Evolutionary conservation across 805 yeast genomes (phyloP).

Genomic region (Debaryomyces maramus): DNA sequence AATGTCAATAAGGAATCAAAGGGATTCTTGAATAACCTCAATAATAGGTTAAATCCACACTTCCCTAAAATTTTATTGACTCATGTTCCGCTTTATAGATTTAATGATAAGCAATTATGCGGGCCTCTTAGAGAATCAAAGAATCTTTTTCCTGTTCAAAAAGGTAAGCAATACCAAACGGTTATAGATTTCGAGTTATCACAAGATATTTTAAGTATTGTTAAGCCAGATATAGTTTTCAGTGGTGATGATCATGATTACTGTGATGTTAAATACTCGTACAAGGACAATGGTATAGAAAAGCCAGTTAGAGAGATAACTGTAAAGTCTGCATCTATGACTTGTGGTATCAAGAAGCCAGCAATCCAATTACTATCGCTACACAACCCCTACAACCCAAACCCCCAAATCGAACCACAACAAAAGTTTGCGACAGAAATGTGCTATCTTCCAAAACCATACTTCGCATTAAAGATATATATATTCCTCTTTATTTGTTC

Average conservation of each 20-base stretch:
- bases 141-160: slow-evolving; percentile 60
- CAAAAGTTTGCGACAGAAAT: slow-evolving; percentile 40
- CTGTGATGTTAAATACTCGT: slow-evolving; percentile 69
- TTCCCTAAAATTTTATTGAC: slow-evolving; percentile 69
- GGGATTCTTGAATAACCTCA: slow-evolving; percentile 47
- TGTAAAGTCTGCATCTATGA: slow-evolving; percentile 88
- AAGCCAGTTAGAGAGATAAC: slow-evolving; percentile 70
- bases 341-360: slow-evolving; percentile 84
- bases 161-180: slow-evolving; percentile 88
- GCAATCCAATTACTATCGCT: slow-evolving; percentile 83
- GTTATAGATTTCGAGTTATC: slow-evolving; percentile 68
- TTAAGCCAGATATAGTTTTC: slow-evolving; percentile 70
- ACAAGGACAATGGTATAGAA: slow-evolving; percentile 13
- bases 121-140: slow-evolving; percentile 75
- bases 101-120: slow-evolving; percentile 61
- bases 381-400: slow-evolving; percentile 40
- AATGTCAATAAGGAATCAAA: slow-evolving; percentile 51
- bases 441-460: slow-evolving; percentile 61
- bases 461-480: slow-evolving; percentile 7
- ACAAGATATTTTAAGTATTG: slow-evolving; percentile 52
- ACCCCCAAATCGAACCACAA: slow-evolving; percentile 5
- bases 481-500: background rate
- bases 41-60: slow-evolving; percentile 22
- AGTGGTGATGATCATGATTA: slow-evolving; percentile 98
- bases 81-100: slow-evolving; percentile 87